Evolutionary conservation across 192 early-diverging fungal species (phyloP).

Genomic region (Jimgerdemannia lactiflua): DNA sequence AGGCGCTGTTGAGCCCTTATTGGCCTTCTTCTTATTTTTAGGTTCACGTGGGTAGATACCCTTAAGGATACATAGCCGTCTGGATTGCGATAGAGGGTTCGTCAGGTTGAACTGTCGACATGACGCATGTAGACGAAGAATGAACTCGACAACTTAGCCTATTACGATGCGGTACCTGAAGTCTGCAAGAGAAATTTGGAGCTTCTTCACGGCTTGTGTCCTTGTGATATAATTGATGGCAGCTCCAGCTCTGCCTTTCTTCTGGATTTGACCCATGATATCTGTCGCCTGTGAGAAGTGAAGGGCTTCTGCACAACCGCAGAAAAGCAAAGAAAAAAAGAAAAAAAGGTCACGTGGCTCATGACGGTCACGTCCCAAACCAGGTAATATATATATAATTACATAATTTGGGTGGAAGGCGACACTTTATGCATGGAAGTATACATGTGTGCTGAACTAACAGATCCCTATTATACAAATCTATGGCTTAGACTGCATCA

Average conservation of each 20-base stretch:
- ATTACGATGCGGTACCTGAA: constrained; percentile 66
- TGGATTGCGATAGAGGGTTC: constrained; percentile 12
- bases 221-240: constrained; percentile 90
- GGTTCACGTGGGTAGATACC: constrained; percentile 98
- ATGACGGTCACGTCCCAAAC: neutral
- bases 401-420: too few species aligned
- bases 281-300: neutral
- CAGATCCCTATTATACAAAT: neutral
- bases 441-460: too few species aligned
- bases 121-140: too few species aligned
- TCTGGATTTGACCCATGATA: constrained; percentile 61
- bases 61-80: constrained; percentile 97
- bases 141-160: neutral
- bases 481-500: neutral
- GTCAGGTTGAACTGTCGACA: too few species aligned
- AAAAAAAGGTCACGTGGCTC: neutral
- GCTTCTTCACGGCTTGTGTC: constrained; percentile 88
- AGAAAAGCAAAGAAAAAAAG: neutral
- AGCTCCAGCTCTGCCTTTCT: constrained; percentile 89
- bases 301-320: neutral
- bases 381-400: too few species aligned
- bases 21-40: constrained; percentile 89
- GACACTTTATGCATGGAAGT: too few species aligned
- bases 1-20: constrained; percentile 84
- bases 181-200: constrained; percentile 91